A percentile compares a stretch with the other conserved stretches of the same genome.
These are phyloP conservation scores for Reutealis trisperma DNA, from an alignment of 345 rosid genomes.

Conservation along the genomic window DNA sequence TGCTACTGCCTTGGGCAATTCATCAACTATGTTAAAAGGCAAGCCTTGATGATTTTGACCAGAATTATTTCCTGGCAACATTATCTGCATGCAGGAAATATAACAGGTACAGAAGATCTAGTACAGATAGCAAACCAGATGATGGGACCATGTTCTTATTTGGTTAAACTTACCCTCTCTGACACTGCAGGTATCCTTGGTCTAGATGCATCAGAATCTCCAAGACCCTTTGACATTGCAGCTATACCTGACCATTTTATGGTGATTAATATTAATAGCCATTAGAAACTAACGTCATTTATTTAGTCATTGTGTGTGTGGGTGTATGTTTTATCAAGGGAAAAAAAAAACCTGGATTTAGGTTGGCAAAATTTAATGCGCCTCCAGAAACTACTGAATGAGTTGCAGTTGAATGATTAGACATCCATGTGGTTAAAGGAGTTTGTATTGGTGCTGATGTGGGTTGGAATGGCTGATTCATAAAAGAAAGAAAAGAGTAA, in stretches of 20 bases:
- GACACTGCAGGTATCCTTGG: conserved; percentile 24
- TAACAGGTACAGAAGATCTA: neutral
- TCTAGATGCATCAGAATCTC: conserved; percentile 25
- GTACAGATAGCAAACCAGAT: neutral
- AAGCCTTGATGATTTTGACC: conserved; percentile 16
- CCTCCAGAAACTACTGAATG: conserved; percentile 26
- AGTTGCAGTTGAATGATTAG: conserved; percentile 24
- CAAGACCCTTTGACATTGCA: conserved; percentile 28
- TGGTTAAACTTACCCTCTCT: conserved; percentile 33
- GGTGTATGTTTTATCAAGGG: neutral
- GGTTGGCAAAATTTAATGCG: conserved; percentile 22
- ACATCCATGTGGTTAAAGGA: conserved; percentile 33
- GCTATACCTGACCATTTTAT: conserved; percentile 18
- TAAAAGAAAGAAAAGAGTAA: neutral
- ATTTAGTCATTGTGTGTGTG: neutral
- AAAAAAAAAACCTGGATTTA: conserved; percentile 21
- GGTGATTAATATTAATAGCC: neutral
- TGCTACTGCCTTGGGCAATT: conserved; percentile 38
- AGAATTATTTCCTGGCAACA: conserved; percentile 26
- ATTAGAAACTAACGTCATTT: neutral
- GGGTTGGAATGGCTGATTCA: conserved; percentile 24
- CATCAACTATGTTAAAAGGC: conserved; percentile 23
- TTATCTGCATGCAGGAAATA: conserved; percentile 17
- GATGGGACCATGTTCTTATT: neutral
- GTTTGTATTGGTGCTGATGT: conserved; percentile 15